These are phyloP conservation scores for Desmodesmus armatus DNA, from an alignment of 139 green algal genomes.

Conservation along the genomic window DNA sequence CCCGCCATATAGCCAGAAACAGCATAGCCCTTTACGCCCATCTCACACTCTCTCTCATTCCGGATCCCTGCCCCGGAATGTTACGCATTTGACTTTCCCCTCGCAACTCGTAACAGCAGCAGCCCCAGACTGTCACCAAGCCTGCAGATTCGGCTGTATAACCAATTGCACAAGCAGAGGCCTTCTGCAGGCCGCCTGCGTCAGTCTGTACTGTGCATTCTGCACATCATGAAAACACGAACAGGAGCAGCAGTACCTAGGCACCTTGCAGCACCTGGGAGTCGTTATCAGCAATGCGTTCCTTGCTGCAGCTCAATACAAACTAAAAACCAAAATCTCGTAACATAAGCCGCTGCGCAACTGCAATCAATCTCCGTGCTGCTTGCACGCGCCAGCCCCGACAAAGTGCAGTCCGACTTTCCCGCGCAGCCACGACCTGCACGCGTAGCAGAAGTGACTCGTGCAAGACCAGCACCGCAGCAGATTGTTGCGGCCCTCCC, in stretches of 20 bases:
- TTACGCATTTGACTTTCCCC: no score
- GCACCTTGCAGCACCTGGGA: background rate
- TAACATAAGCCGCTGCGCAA: background rate
- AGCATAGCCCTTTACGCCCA: no score
- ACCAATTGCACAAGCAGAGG: no score
- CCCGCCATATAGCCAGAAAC: no score
- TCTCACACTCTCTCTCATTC: no score
- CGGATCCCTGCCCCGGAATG: no score
- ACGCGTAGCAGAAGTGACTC: conserved; percentile 73
- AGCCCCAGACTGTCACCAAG: no score
- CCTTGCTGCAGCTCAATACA: background rate
- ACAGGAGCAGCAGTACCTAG: background rate
- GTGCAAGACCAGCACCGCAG: conserved; percentile 65
- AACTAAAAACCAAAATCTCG: background rate
- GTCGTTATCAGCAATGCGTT: background rate
- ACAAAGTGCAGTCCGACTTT: conserved; percentile 64
- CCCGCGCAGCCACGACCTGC: conserved; percentile 61
- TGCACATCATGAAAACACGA: background rate
- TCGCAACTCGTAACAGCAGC: no score
- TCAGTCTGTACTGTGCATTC: background rate
- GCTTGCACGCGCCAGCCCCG: conserved; percentile 60
- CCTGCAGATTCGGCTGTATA: no score
- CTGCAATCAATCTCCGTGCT: conserved; percentile 56
- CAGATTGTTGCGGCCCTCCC: conserved; percentile 60
- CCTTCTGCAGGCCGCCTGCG: background rate